These are phyloP conservation scores for Botrytis pseudocinerea DNA, from an alignment of 2,329 filamentous ascomycete genomes.

Conservation along the genomic window DNA sequence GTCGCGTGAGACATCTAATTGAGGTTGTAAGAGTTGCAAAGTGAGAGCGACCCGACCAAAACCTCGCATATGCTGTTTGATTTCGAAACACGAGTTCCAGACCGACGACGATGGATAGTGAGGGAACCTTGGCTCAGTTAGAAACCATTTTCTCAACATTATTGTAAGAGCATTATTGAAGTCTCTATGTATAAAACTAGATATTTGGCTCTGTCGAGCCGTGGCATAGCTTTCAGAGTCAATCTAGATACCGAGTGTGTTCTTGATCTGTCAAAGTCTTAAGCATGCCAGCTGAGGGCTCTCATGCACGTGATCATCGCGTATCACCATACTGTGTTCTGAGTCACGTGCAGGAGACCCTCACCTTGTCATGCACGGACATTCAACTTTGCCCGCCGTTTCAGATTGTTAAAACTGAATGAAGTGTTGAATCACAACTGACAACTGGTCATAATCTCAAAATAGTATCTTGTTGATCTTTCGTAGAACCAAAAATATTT, in stretches of 20 bases:
- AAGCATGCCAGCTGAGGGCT: background rate
- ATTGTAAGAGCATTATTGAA: background rate
- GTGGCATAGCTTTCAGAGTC: background rate
- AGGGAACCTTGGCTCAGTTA: conserved; percentile 50
- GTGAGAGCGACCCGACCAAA: conserved; percentile 59
- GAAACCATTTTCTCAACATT: background rate
- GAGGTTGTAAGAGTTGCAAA: conserved; percentile 58
- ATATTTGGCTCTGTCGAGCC: fast-evolving
- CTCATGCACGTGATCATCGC: background rate
- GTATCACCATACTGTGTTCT: too few relatives aligned
- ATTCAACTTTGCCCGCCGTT: background rate
- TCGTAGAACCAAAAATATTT: background rate
- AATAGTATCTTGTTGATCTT: background rate
- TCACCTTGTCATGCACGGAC: background rate
- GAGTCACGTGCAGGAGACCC: too few relatives aligned
- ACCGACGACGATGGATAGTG: conserved; percentile 64
- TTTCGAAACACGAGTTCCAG: conserved; percentile 69
- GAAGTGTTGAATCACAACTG: background rate
- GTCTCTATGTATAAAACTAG: background rate
- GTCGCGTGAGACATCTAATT: conserved; percentile 59
- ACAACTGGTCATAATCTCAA: background rate
- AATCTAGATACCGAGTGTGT: background rate
- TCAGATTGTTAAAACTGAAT: background rate
- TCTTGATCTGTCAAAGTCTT: background rate
- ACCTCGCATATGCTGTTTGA: conserved; percentile 47